Base-by-base conservation (phyloP, 495 filamentous ascomycete genomes). In the Neurospora tetraspora region DNA sequence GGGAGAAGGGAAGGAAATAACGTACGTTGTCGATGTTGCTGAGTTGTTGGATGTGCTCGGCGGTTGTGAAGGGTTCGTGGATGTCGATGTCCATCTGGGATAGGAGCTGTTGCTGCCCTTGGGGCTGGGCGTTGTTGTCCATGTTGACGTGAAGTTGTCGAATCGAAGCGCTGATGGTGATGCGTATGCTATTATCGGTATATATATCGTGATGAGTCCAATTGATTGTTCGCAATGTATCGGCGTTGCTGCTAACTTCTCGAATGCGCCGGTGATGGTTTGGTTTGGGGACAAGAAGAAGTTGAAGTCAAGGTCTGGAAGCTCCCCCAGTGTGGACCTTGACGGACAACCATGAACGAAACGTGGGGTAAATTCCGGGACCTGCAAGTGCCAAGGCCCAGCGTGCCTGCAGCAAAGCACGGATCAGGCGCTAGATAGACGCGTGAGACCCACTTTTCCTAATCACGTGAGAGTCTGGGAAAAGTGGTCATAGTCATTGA, bases 31-130 rank as follows among this genome's bases (percentile, higher is more conserved):
- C 92, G 69, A 95, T 91, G 20, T 90, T 86, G 76, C 86, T 89
- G 53, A 97, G 87, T 74, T 94, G 91, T 70, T 89, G 87, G 72
- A 97, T 94, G 70, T 90, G 91, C 77, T 94, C 90, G 7, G 86
- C 86, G 23, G 88, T 85, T 34, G 86, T 91, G 76, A 90, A 90
- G 68, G 82, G 83, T 16, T 77, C 70, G 73, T 81, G 79, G 70
- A 78, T 75, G 71, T 78, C 76, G 47, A 75, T 69, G 31, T 23
- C 68, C 38, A 65, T 65, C 6, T 65, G 53, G 6, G 53, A 65
- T 70, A 36, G 14, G 12, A 34, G 70, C 36, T 39, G 53, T 72
- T 10, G 38, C 8, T 38, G 68, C n/a, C 45, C 23, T 40, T 45
- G 70, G 4, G 74, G 70, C 68, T 75, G 72, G 5, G 73, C 7